phyloP scores from a whole-genome alignment of 148 eudicot species.

The Cornus suecica region DNA sequence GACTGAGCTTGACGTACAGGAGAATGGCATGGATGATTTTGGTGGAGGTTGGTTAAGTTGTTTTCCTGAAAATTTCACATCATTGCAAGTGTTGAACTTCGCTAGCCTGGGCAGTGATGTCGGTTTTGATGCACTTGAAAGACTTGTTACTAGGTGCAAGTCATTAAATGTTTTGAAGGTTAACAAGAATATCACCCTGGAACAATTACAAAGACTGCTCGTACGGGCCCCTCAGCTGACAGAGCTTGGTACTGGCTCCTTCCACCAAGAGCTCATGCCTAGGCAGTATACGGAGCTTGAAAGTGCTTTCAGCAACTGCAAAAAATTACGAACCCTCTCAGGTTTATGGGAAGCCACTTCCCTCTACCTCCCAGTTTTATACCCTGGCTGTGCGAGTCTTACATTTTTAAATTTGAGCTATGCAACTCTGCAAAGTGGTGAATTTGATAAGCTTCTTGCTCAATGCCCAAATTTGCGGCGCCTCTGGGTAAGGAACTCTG shows the following conservation, averaged over 20 bases:
- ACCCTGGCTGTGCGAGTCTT: slow-evolving; percentile 52
- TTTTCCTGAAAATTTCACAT: slow-evolving; percentile 64
- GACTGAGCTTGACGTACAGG: slow-evolving; percentile 81
- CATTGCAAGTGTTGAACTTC: slow-evolving; percentile 75
- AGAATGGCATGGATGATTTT: slow-evolving; percentile 61
- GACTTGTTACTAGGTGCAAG: slow-evolving; percentile 62
- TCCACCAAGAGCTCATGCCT: slow-evolving; percentile 59
- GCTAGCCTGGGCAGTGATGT: slow-evolving; percentile 57
- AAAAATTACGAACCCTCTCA: slow-evolving; percentile 46
- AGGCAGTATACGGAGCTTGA: slow-evolving; percentile 37
- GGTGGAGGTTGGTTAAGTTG: slow-evolving; percentile 74
- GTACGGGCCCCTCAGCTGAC: slow-evolving; percentile 49
- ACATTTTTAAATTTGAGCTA: slow-evolving; percentile 72
- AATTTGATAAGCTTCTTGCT: slow-evolving; percentile 56
- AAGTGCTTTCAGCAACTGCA: slow-evolving; percentile 45
- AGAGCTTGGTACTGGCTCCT: slow-evolving; percentile 76
- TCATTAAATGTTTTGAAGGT: slow-evolving; percentile 58
- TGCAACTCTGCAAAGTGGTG: slow-evolving; percentile 46
- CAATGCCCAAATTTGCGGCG: slow-evolving; percentile 69
- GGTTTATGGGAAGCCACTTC: slow-evolving; percentile 67
- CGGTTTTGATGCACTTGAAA: slow-evolving; percentile 58
- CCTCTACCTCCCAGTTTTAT: slow-evolving; percentile 46
- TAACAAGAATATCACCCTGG: slow-evolving; percentile 53
- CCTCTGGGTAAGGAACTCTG: slow-evolving; percentile 58
- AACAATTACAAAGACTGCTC: slow-evolving; percentile 60